Evolutionary conservation across 495 filamentous ascomycete genomes (phyloP), one percentile per base, ranked within the genome.

Genomic region (Hypoxylon rickii): DNA sequence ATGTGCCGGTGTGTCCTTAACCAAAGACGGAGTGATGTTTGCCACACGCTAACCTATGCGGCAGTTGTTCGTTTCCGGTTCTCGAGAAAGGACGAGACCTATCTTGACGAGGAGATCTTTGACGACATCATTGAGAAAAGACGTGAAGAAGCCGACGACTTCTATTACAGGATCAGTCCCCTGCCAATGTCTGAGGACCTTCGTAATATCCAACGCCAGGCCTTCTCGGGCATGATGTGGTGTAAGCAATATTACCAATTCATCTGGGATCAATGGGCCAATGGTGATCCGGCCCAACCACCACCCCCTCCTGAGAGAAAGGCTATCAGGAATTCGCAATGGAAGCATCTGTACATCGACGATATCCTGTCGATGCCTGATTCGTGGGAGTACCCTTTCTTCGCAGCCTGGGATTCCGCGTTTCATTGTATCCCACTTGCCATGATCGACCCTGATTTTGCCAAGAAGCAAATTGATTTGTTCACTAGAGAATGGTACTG

Each of bases 401-500:
- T 97, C 69, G 92, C 92, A 11, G 93, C 93, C 1, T 97, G 93
- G 93, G 93, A 97, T 64, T 92, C 90, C 31, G 92, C 92, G 2
- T 97, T 97, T 75, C 93, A 97, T 68, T 94, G 90, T 65, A 96
- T 97, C 60, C 90, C 92, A 2, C 73, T 97, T 53, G 89, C 93
- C 7, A 96, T 97, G 92, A 91, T 97, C 45, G 93, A 97, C 58
- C 93, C 93, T 0, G 93, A 96, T 21, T 96, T 96, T 58, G 92
- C 93, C 13, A 97, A 97, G 82, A 96, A 95, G 76, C 93, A 97
- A 70, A 82, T 97, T 16, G 93, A 97, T 69, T 75, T 97, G 12
- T 88, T 97, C 61, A 97, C 93, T 7, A 81, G 93, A 53, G 93
- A 97, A 75, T 97, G 93, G 93, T 97, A 97, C 77, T 96, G 96